phyloP scores from a whole-genome alignment of 306 rosid genomes.

The Citrullus colocynthis region DNA sequence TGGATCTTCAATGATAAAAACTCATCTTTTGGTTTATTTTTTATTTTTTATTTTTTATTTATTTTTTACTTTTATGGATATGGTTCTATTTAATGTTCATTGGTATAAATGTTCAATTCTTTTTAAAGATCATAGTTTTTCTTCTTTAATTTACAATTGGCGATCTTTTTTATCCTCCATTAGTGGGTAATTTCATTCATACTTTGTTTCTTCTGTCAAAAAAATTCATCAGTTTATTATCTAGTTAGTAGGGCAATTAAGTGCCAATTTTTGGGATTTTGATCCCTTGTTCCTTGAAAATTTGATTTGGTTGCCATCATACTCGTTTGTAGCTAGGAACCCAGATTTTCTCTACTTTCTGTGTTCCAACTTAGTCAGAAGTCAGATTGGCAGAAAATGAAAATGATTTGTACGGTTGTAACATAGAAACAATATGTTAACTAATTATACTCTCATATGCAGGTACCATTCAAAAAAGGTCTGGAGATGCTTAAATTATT shows the following conservation, averaged over 20 bases:
- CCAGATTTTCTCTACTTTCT: not conserved
- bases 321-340: not conserved
- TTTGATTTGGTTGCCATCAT: not conserved
- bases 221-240: not conserved
- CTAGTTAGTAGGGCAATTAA: not conserved
- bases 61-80: too few relatives aligned
- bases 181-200: too few relatives aligned
- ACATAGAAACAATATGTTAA: not conserved
- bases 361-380: not conserved
- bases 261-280: not conserved
- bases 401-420: not conserved
- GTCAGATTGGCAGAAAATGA: not conserved
- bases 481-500: conserved; percentile 74
- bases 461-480: conserved; percentile 64
- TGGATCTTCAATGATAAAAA: too few relatives aligned
- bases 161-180: too few relatives aligned
- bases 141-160: too few relatives aligned
- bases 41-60: too few relatives aligned
- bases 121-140: too few relatives aligned
- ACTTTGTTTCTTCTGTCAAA: too few relatives aligned
- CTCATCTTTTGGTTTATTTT: too few relatives aligned
- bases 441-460: conserved; percentile 21
- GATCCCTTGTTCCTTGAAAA: not conserved
- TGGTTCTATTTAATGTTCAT: too few relatives aligned
- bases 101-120: too few relatives aligned